phyloP scores from a whole-genome alignment of 306 rosid species.

The Delonix regia region DNA sequence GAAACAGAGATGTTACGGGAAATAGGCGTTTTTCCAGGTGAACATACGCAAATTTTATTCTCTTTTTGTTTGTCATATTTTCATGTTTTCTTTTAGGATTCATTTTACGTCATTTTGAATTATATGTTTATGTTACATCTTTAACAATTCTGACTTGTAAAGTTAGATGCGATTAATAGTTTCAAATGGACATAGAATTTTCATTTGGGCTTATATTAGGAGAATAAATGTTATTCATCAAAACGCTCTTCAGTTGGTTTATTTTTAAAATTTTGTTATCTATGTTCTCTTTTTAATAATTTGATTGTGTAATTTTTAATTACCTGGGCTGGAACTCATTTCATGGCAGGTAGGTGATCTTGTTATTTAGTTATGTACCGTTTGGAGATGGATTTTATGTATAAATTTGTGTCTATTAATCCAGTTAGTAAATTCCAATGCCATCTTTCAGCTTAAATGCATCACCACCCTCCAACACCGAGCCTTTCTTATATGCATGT shows the following conservation, averaged over 20 bases:
- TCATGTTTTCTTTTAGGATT: background rate
- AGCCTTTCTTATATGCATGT: background rate
- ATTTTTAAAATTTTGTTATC: background rate
- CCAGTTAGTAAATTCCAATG: background rate
- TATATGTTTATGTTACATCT: background rate
- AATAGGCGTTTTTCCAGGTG: slow-evolving; percentile 55
- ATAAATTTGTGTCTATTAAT: background rate
- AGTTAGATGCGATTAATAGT: background rate
- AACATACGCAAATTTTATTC: background rate
- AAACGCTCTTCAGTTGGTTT: background rate
- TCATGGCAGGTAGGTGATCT: background rate
- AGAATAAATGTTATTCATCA: slow-evolving; percentile 1
- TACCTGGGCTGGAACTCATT: background rate
- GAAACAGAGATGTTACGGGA: slow-evolving; percentile 36
- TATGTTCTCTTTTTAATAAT: background rate
- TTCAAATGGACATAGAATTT: background rate
- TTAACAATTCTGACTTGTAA: background rate
- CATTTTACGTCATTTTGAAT: background rate
- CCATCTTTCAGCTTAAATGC: background rate
- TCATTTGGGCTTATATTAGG: background rate
- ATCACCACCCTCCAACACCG: background rate
- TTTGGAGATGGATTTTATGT: background rate
- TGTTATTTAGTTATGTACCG: background rate
- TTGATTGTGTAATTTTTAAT: slow-evolving; percentile 2
- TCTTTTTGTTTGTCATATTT: background rate